phyloP scores from a whole-genome alignment of 225 moss, liverwort and hornwort species.

The Sphagnum contortum region DNA sequence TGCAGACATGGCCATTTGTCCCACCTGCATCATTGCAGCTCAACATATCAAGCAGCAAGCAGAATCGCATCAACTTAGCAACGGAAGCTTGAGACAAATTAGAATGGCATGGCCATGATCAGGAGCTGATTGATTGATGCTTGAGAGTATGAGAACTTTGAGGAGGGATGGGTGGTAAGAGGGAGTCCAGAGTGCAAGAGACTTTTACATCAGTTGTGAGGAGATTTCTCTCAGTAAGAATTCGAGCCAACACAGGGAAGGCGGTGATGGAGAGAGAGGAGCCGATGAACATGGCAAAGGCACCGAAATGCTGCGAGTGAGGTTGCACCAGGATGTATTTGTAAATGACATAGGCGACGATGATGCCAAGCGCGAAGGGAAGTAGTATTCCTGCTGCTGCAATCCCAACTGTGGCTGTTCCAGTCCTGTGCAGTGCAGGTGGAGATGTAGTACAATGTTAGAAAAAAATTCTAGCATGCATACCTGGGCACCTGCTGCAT shows the following conservation, averaged over 20 bases:
- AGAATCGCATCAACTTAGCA: no score
- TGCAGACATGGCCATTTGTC: constrained; percentile 49
- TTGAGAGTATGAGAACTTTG: neutral
- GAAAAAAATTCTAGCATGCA: neutral
- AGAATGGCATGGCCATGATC: neutral
- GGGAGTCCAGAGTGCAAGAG: no score
- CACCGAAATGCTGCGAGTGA: constrained; percentile 13
- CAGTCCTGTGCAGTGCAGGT: constrained; percentile 28
- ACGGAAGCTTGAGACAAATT: neutral
- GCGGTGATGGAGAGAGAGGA: constrained; percentile 72
- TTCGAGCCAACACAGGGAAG: constrained; percentile 75
- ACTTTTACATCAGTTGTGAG: constrained; percentile 57
- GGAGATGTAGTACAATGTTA: no score
- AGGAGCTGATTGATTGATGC: neutral
- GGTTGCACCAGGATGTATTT: constrained; percentile 15
- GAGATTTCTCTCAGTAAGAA: constrained; percentile 69
- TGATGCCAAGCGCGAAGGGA: constrained; percentile 49
- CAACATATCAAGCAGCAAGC: neutral
- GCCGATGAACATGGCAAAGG: constrained; percentile 60
- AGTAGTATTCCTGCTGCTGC: constrained; percentile 60
- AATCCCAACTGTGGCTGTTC: constrained; percentile 32
- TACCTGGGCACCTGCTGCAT: neutral
- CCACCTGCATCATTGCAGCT: constrained; percentile 22
- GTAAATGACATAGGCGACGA: constrained; percentile 20
- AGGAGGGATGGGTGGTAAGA: neutral